These are phyloP conservation scores for Candida nemodendra DNA, from an alignment of 805 yeast genomes.

Conservation along the genomic window DNA sequence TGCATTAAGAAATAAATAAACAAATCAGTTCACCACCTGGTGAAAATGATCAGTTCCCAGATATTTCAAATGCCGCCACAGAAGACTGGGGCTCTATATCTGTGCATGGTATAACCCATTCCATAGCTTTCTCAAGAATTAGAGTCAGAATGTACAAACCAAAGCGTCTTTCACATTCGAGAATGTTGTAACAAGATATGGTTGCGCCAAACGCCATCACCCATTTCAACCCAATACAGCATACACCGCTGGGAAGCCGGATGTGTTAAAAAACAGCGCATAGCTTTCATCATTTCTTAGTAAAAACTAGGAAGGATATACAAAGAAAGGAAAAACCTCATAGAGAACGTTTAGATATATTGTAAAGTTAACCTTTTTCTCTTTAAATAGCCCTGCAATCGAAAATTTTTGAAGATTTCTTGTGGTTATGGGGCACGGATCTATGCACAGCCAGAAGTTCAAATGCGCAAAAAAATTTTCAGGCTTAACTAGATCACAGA, in stretches of 20 bases:
- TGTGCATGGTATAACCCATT: slow-evolving; percentile 4
- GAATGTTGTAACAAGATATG: slow-evolving; percentile 32
- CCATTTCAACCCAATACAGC: slow-evolving; percentile 28
- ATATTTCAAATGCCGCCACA: too few relatives aligned
- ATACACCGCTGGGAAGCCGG: slow-evolving; percentile 31
- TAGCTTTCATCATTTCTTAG: slow-evolving; percentile 59
- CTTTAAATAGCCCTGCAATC: too few relatives aligned
- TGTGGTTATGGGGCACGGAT: too few relatives aligned
- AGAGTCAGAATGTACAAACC: slow-evolving; percentile 33
- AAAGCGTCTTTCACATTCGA: slow-evolving; percentile 28
- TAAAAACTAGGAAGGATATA: slow-evolving; percentile 70
- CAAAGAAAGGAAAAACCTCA: slow-evolving; percentile 26
- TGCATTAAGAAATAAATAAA: too few relatives aligned
- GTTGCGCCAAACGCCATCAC: slow-evolving; percentile 36
- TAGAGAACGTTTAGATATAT: too few relatives aligned
- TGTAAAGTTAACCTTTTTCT: too few relatives aligned
- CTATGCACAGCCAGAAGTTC: background rate
- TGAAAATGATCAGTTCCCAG: too few relatives aligned
- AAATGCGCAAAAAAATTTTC: background rate
- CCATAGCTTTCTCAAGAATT: slow-evolving; percentile 3
- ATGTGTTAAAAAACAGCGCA: slow-evolving; percentile 44
- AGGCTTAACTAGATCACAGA: background rate
- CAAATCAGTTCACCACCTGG: too few relatives aligned
- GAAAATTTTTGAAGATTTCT: too few relatives aligned
- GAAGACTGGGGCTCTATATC: too few relatives aligned